Evolutionary conservation across 2,329 filamentous ascomycete genomes (phyloP).

Genomic region (Botrytis aclada): DNA sequence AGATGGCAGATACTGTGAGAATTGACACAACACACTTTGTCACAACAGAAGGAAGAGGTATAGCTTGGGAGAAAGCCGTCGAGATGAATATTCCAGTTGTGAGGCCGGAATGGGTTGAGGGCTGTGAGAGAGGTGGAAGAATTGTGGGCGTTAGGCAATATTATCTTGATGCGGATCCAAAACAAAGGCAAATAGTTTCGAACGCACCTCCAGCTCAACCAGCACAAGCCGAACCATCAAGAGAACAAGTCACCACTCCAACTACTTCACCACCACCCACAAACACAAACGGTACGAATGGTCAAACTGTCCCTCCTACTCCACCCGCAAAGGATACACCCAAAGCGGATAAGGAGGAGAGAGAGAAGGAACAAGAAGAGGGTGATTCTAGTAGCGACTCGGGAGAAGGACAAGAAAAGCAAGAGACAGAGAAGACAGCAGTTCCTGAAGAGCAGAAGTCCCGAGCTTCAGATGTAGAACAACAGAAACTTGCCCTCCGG

Average conservation of each 20-base stretch:
- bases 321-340: conserved; percentile 35
- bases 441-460: conserved; percentile 54
- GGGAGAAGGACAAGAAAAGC: conserved; percentile 34
- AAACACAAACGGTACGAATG: conserved; percentile 32
- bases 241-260: conserved; percentile 24
- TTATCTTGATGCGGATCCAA: conserved; percentile 79
- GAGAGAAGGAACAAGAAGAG: conserved; percentile 31
- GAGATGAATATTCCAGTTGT: conserved; percentile 99
- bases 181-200: conserved; percentile 35
- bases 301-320: conserved; percentile 32
- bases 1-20: conserved; percentile 81
- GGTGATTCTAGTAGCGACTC: conserved; percentile 23
- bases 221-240: conserved; percentile 25
- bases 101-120: conserved; percentile 93
- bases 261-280: conserved; percentile 27
- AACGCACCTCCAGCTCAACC: conserved; percentile 23
- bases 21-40: conserved; percentile 99
- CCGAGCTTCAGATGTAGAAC: conserved; percentile 52
- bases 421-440: conserved; percentile 37
- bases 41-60: conserved; percentile 86
- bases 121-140: conserved; percentile 88
- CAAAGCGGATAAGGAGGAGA: conserved; percentile 27
- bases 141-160: conserved; percentile 95
- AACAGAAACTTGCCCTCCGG: conserved; percentile 52
- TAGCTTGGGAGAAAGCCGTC: conserved; percentile 91